A percentile compares a stretch with the other conserved stretches of the same genome.
phyloP scores from a whole-genome alignment of 306 rosid genomes.

The Rubus parviflorus region DNA sequence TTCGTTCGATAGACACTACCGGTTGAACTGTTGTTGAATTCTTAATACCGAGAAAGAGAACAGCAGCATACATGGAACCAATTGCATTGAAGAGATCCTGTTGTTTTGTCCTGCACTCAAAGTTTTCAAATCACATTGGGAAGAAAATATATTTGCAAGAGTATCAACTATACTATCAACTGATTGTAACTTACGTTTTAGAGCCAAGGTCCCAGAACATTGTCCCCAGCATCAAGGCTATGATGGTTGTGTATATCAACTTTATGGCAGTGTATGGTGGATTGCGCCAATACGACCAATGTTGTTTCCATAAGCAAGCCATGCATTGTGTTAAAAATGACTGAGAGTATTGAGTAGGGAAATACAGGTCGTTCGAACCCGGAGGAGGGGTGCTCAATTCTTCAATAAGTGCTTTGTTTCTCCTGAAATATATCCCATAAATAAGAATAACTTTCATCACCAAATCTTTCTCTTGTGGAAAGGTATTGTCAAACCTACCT shows the following conservation, averaged over 20 bases:
- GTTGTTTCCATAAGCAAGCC: constrained; percentile 65
- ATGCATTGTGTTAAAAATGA: constrained; percentile 48
- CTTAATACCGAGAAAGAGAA: constrained; percentile 46
- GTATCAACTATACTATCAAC: background rate
- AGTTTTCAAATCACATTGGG: background rate
- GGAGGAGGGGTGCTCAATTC: constrained; percentile 49
- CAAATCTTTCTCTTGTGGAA: background rate
- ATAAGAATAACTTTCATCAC: background rate
- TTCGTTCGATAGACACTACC: constrained; percentile 40
- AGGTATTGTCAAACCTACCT: constrained; percentile 7
- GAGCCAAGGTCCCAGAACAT: constrained; percentile 67
- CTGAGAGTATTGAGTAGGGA: constrained; percentile 42
- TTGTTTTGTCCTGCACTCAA: constrained; percentile 16
- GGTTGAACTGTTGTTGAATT: constrained; percentile 41
- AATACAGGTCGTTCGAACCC: constrained; percentile 49
- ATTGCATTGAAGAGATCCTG: constrained; percentile 52
- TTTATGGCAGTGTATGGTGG: constrained; percentile 46
- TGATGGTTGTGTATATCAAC: constrained; percentile 37
- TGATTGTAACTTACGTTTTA: constrained; percentile 40
- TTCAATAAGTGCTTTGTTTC: constrained; percentile 42
- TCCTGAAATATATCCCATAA: constrained; percentile 39
- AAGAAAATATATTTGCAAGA: background rate
- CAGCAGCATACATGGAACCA: constrained; percentile 51
- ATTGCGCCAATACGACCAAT: constrained; percentile 69
- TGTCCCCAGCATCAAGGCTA: constrained; percentile 49